phyloP scores from a whole-genome alignment of 441 rosid species.

The Arabidopsis lyrata region DNA sequence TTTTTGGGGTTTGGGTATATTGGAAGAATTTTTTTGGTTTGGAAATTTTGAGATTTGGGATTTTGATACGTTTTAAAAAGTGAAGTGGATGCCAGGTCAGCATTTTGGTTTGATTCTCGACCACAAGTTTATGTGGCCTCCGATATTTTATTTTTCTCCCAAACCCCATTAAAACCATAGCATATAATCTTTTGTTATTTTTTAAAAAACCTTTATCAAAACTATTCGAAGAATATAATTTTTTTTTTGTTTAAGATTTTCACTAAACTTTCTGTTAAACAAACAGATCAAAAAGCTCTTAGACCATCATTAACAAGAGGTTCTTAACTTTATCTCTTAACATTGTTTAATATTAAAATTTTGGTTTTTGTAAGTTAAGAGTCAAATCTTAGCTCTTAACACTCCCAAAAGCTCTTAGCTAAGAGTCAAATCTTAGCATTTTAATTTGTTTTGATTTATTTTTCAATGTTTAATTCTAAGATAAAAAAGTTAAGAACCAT shows the following conservation, averaged over 20 bases:
- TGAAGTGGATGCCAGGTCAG: constrained; percentile 77
- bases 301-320: too few species aligned
- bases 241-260: not conserved
- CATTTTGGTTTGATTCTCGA: constrained; percentile 57
- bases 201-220: not conserved
- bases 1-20: not conserved
- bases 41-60: constrained; percentile 16
- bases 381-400: too few species aligned
- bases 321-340: too few species aligned
- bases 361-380: too few species aligned
- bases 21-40: not conserved
- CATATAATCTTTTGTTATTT: constrained; percentile 5
- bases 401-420: too few species aligned
- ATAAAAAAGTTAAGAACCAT: too few species aligned
- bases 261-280: not conserved
- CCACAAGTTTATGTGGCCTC: constrained; percentile 89
- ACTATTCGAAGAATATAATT: not conserved
- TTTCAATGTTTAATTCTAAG: too few species aligned
- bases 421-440: too few species aligned
- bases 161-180: constrained; percentile 17
- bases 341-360: too few species aligned
- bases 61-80: constrained; percentile 66
- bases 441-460: too few species aligned
- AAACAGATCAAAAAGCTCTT: not conserved
- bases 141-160: constrained; percentile 49